A percentile compares a stretch with the other conserved stretches of the same genome.
These are phyloP conservation scores for Elymus sibiricus DNA, from an alignment of 176 grass and related monocot species.

Conservation along the genomic window DNA sequence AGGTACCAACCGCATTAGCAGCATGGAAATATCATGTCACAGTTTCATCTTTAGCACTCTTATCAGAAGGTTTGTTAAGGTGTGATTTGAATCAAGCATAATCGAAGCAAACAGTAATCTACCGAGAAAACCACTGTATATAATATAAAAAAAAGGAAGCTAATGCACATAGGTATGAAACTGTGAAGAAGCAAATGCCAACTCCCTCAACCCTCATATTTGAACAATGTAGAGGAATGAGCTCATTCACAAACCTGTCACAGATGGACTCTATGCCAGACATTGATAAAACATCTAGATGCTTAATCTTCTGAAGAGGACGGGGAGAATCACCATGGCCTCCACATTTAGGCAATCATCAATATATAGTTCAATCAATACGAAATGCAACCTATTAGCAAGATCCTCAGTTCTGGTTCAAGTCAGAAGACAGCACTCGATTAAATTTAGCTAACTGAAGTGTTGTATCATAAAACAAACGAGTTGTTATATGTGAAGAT, in stretches of 20 bases:
- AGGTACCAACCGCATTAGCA: not conserved
- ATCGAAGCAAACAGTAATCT: too few species aligned
- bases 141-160: too few species aligned
- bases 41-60: not conserved
- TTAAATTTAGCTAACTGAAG: constrained; percentile 63
- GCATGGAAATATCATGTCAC: not conserved
- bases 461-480: too few species aligned
- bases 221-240: constrained; percentile 63
- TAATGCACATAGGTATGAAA: too few species aligned
- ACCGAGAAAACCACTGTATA: too few species aligned
- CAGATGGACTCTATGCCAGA: constrained; percentile 42
- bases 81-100: too few species aligned
- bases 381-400: constrained; percentile 37
- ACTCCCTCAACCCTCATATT: too few species aligned
- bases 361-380: constrained; percentile 72
- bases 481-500: not conserved
- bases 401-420: constrained; percentile 56
- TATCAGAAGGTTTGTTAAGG: too few species aligned
- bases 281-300: constrained; percentile 3
- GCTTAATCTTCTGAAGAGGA: constrained; percentile 59
- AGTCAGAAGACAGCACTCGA: constrained; percentile 70
- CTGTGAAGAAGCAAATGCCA: too few species aligned
- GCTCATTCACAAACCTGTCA: constrained; percentile 67
- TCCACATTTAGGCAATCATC: constrained; percentile 80
- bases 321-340: constrained; percentile 63